Base-by-base conservation (phyloP, 2,329 filamentous ascomycete genomes). In the Teratosphaeria gauchensis region DNA sequence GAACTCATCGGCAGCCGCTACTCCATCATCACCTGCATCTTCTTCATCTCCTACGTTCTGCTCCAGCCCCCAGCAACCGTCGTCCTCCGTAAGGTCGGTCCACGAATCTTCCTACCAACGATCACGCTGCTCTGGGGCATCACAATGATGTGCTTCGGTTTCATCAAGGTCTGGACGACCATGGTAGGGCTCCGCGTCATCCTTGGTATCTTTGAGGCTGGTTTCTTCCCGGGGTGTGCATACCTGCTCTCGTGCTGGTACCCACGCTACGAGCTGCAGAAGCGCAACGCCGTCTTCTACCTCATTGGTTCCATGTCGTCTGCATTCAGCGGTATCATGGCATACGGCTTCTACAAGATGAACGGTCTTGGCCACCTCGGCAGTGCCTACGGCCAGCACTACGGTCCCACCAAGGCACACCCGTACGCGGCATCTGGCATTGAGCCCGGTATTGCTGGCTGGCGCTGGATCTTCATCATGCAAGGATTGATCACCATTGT, bases 181-280 rank as follows among this genome's bases (percentile, higher is more conserved):
- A 74, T 77, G 1, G 83, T 77, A 42, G 85, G 78, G 14, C 85
- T 89, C 0, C 82, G 87, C 4, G 89, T 90, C 64, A 16, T 89
- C 0, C 78, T 89, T 0, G 84, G 84, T 9, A 54, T 87, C 11
- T 89, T 89, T 59, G 88, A 91, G 71, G 84, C 87, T 0, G 87
- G 87, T 7, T 84, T 90, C 81, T 72, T 90, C 57, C 87, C 87
- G 0, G 87, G 87, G 0, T 88, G 89, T 48, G 85, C 86, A 0
- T 90, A 89, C 71, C 90, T 89, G 65, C 74, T 89, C 21, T 85
- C 82, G 0, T 77, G 86, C 56, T 90, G 86, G 86, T 90, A 89
- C 64, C 77, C 85, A n/a, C 77, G 84, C 33, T 80, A 80, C 55
- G 87, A 90, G 71, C 74, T 90, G 5, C 80, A 83, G 0, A 88